These are phyloP conservation scores for Ramalina intermedia DNA, from an alignment of 495 filamentous ascomycete genomes.

Conservation along the genomic window DNA sequence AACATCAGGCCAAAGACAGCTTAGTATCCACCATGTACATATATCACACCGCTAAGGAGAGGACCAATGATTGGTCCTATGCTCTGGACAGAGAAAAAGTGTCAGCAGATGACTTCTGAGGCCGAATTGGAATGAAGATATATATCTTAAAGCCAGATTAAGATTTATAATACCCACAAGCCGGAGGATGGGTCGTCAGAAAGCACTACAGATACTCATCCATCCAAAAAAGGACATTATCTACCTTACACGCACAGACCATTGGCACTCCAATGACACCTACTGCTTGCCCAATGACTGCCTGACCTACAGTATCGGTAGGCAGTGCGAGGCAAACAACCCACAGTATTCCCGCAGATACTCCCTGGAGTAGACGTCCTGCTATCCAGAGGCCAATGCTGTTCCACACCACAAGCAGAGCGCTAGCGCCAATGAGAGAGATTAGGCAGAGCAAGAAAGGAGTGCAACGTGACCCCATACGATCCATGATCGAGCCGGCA, in stretches of 20 bases:
- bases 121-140: too few species aligned
- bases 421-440: conserved; percentile 49
- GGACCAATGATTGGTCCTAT: conserved; percentile 12
- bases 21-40: conserved; percentile 8
- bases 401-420: conserved; percentile 55
- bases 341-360: conserved; percentile 66
- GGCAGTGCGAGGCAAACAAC: conserved; percentile 23
- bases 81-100: background rate
- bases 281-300: conserved; percentile 9
- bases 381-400: conserved; percentile 40
- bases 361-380: conserved; percentile 62
- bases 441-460: conserved; percentile 57
- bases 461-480: conserved; percentile 45
- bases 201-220: too few species aligned
- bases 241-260: too few species aligned
- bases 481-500: conserved; percentile 41
- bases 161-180: too few species aligned
- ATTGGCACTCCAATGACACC: conserved; percentile 6
- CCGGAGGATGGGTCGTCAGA: too few species aligned
- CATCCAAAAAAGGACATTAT: too few species aligned
- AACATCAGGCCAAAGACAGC: conserved; percentile 10
- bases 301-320: conserved; percentile 11
- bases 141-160: too few species aligned
- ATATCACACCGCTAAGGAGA: conserved; percentile 12
- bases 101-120: too few species aligned